Evolutionary conservation across 2,329 filamentous ascomycete genomes (phyloP), one percentile per base, ranked within the genome.

Genomic region (Botrytis pseudocinerea): DNA sequence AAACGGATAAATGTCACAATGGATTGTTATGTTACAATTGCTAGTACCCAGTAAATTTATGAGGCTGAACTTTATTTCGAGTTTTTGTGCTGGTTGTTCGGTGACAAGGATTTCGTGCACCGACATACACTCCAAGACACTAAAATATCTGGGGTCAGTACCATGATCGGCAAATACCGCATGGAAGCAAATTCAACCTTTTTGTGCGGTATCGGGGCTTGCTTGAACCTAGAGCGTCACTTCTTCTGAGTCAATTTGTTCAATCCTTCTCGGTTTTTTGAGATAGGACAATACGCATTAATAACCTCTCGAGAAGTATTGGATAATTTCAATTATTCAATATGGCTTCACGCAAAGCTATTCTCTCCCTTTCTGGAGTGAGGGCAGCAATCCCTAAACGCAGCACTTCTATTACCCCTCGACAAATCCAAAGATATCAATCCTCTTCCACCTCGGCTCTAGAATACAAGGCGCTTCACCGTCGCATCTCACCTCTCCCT

Each of bases 401-500:
- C 61, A 74, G 65, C n/a, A 71, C 76, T 35, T 72, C 72, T 54
- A 57, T 76, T 66, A 60, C 76, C 72, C 60, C 78, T 68, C 74
- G 74, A 65, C 76, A 78, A 73, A 72, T 75, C 40, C 64, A 75
- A 46, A 77, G 77, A 73, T 65, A 78, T 66, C 83, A 85, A 78
- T 86, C 82, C 83, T 90, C 84, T 81, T 97, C 95, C 72, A 98
- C 95, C 78, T 96, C 94, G 72, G 95, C 96, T 76, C 90, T 98
- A 76, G 95, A 95, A 80, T 98, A 98, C 90, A 99, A 99, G 87
- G 94, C 95, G 73, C 89, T 98, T 76, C 95, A 97, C 82, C 93
- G 94, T 80, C 93, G 95, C 77, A 93, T 95, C 75, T 92, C 93
- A 32, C 93, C 95, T 75, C 90, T 94, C 35, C 93, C 97, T 71